Conservation (phyloP, 441 rosid species). For the Capsella rubella region DNA sequence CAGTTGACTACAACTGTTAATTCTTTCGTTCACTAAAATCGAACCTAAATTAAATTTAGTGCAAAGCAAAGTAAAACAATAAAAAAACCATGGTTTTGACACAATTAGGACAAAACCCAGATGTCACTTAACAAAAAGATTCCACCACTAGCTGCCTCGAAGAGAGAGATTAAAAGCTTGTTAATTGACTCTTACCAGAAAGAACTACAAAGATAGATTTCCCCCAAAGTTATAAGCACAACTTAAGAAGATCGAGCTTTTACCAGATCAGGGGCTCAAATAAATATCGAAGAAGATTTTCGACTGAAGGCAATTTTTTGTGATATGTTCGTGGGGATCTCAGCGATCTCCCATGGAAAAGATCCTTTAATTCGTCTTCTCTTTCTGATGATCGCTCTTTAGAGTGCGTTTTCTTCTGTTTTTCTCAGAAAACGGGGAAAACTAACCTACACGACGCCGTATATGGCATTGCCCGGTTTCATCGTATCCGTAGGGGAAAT, state of each 20-base stretch:
- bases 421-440: neutral
- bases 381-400: constrained; percentile 26
- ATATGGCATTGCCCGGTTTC: constrained; percentile 6
- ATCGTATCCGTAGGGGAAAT: neutral
- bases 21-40: neutral
- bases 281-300: neutral
- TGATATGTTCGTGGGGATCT: constrained; percentile 19
- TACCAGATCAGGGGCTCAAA: neutral
- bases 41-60: neutral
- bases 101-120: neutral
- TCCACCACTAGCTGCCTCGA: neutral
- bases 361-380: constrained; percentile 21
- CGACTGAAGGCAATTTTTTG: neutral
- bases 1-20: neutral
- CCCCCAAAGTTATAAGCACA: neutral
- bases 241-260: neutral
- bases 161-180: neutral
- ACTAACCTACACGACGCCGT: neutral
- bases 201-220: neutral
- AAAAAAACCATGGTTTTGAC: neutral
- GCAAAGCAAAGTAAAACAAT: neutral
- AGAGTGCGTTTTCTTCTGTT: neutral
- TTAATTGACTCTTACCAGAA: neutral
- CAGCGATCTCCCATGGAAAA: constrained; percentile 42
- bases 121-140: neutral